Conservation (phyloP, 176 grass and related monocot genomes). For the Thinopyrum elongatum region DNA sequence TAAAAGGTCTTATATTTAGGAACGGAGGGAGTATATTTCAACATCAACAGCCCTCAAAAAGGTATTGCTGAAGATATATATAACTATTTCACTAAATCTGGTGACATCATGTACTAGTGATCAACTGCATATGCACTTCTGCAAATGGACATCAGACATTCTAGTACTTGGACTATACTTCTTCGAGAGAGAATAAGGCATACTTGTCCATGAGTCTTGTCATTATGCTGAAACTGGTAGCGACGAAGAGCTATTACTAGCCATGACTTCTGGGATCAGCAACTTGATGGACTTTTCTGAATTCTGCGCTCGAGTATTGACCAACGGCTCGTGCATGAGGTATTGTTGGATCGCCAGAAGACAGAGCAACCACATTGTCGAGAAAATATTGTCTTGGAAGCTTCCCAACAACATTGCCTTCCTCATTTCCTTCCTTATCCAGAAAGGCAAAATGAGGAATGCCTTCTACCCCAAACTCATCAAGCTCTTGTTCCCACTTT, state of each 20-base stretch:
- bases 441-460: constrained; percentile 96
- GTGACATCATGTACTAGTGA: neutral
- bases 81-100: neutral
- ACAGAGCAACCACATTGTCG: constrained; percentile 82
- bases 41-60: neutral
- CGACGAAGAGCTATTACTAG: constrained; percentile 31
- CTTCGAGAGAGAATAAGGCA: constrained; percentile 19
- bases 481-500: constrained; percentile 96
- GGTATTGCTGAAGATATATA: neutral
- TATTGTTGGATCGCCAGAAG: constrained; percentile 65
- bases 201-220: constrained; percentile 20
- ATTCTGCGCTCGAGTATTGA: constrained; percentile 70
- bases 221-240: neutral
- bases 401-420: constrained; percentile 88
- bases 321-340: constrained; percentile 83
- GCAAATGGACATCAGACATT: neutral
- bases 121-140: neutral
- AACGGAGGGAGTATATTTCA: no score
- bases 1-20: no score
- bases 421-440: constrained; percentile 90
- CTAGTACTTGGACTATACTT: neutral
- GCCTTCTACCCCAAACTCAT: constrained; percentile 96
- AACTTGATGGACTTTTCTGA: constrained; percentile 85
- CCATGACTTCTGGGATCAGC: constrained; percentile 89
- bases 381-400: constrained; percentile 85